Base-by-base conservation (phyloP, 495 filamentous ascomycete species). In the Aspergillus wentii region DNA sequence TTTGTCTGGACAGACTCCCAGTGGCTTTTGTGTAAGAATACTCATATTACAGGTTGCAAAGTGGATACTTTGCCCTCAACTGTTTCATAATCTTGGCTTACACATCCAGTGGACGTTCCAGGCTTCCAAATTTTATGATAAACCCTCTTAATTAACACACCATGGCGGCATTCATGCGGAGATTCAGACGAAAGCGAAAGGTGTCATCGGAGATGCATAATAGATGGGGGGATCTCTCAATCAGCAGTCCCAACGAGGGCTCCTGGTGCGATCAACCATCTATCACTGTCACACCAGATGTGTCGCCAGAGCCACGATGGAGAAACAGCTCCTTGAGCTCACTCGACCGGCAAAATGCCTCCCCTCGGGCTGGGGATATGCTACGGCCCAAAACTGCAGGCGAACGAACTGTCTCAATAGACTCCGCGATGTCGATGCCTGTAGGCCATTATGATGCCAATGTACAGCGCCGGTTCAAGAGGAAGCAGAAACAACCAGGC, bases 191-290 rank as follows among this genome's bases (percentile, higher is more conserved):
- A 41, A 69, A 63, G 44, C 64, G 56, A 32, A 57, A 56, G 44
- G 40, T 68, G 4, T 66, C 65, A 5, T 65, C 65, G 1, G 60
- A 68, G 25, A 43, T 69, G 27, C 53, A 71, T 40, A 44, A 58
- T 13, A 63, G 65, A 43, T 71, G 64, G 60, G 67, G 67, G 16
- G 67, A 71, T 44, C 43, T 56, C 14, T 44, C 58, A 13, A 71
- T 71, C 43, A 65, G 57, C 23, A 59, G 56, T 46, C 67, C 67
- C 20, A 69, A 45, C 18, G 48, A 61, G 16, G 67, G 67, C 7
- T 71, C 67, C 4, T 71, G 67, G 67, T 51, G 48, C 39, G 43
- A 57, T 31, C 57, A 59, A 22, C 25, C 49, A 1, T 38, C 57
- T 17, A 22, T 25, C 32, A 23, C 18, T 17, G 25, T 16, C 11